These are phyloP conservation scores for Gnaphalium uliginosum DNA, from an alignment of 129 eudicot species.

Conservation along the genomic window DNA sequence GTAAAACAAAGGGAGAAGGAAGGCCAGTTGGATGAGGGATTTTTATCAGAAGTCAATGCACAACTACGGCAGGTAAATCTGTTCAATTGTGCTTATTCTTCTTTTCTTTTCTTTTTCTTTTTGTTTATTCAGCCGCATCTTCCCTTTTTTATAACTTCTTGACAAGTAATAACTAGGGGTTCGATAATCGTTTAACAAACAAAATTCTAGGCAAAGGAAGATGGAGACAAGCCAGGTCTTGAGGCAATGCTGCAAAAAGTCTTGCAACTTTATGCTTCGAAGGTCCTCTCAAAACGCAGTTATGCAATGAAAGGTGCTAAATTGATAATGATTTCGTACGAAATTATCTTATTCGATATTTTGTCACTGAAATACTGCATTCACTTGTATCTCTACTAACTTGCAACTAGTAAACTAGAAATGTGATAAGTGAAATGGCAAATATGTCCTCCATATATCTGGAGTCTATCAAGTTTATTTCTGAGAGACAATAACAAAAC, in stretches of 20 bases:
- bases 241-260: conserved; percentile 98
- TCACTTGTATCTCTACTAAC: neutral
- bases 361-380: neutral
- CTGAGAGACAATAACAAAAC: neutral
- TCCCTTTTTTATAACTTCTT: neutral
- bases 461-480: neutral
- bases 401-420: neutral
- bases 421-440: neutral
- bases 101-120: too few species aligned
- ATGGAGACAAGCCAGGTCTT: conserved; percentile 94
- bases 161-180: neutral
- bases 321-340: neutral
- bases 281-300: conserved; percentile 88
- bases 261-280: conserved; percentile 89
- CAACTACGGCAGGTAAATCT: conserved; percentile 78
- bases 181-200: conserved; percentile 6
- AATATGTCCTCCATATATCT: neutral
- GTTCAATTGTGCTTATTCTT: conserved; percentile 1
- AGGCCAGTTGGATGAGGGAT: conserved; percentile 93
- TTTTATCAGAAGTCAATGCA: conserved; percentile 91
- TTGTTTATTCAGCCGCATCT: neutral
- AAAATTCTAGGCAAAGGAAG: conserved; percentile 84
- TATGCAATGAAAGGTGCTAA: conserved; percentile 84
- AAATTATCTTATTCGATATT: neutral
- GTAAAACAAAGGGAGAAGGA: conserved; percentile 83